These are phyloP conservation scores for Xylariaceae sp. DNA, from an alignment of 2,329 filamentous ascomycete species.

Conservation along the genomic window DNA sequence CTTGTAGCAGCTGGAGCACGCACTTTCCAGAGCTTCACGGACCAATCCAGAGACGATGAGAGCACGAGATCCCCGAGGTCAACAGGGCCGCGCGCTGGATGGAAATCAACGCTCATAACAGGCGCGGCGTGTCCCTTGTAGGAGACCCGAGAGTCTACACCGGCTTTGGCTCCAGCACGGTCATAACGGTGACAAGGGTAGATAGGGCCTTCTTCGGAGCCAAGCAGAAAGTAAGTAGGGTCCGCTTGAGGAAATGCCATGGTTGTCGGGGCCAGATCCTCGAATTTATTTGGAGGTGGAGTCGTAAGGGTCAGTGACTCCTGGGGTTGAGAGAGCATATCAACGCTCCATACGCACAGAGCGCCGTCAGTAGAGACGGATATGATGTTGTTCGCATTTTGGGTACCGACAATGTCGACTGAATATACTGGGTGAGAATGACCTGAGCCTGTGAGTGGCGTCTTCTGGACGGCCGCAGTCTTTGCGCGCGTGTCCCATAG, in stretches of 20 bases:
- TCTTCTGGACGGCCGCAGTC: constrained; percentile 91
- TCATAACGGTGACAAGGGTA: constrained; percentile 98
- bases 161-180: constrained; percentile 94
- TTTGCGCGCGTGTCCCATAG: constrained; percentile 96
- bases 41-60: constrained; percentile 94
- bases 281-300: constrained; percentile 85
- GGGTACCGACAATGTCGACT: constrained; percentile 93
- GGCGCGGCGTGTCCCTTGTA: constrained; percentile 93
- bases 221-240: constrained; percentile 96
- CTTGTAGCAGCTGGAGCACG: constrained; percentile 78
- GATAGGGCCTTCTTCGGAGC: constrained; percentile 95
- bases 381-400: constrained; percentile 98
- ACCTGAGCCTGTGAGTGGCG: constrained; percentile 89
- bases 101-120: constrained; percentile 95
- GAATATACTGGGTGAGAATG: constrained; percentile 98
- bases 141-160: constrained; percentile 85
- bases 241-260: constrained; percentile 95
- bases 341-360: constrained; percentile 95
- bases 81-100: constrained; percentile 88
- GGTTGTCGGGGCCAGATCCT: constrained; percentile 93
- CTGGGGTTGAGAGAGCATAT: constrained; percentile 96
- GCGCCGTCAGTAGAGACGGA: constrained; percentile 96
- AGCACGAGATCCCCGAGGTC: constrained; percentile 94
- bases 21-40: constrained; percentile 95
- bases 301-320: constrained; percentile 89